Evolutionary conservation across 495 filamentous ascomycete species (phyloP).

Genomic region (Aspergillus nidulans): DNA sequence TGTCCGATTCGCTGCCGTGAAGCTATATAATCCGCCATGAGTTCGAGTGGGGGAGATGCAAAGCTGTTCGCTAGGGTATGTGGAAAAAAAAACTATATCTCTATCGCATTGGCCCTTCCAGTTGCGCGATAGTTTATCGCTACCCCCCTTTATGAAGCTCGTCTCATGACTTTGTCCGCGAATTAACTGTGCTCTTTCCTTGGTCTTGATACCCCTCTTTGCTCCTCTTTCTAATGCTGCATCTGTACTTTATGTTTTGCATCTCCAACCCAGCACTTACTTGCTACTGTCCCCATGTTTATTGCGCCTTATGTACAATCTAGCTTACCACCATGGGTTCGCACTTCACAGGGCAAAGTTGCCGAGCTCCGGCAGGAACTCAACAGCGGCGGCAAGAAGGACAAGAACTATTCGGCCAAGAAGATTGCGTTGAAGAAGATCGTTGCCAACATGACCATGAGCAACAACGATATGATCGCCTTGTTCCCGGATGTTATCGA

Average conservation of each 20-base stretch:
- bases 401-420: constrained; percentile 95
- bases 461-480: constrained; percentile 99
- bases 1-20: constrained; percentile 3
- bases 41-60: constrained; percentile 84
- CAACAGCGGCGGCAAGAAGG: constrained; percentile 90
- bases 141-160: constrained; percentile 11
- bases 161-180: constrained; percentile 3
- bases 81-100: constrained; percentile 21
- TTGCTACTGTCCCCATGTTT: constrained; percentile 26
- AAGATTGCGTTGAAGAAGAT: constrained; percentile 99
- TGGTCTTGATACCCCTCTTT: constrained; percentile 11
- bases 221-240: neutral
- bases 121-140: constrained; percentile 1
- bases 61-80: constrained; percentile 99
- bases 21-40: constrained; percentile 50
- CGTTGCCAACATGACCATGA: constrained; percentile 99
- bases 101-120: constrained; percentile 7
- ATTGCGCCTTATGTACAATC: constrained; percentile 24
- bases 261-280: neutral
- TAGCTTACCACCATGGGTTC: constrained; percentile 41
- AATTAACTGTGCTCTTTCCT: constrained; percentile 4
- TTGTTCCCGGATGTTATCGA: constrained; percentile 92
- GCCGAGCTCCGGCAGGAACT: constrained; percentile 94
- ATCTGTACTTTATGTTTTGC: neutral
- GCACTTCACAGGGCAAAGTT: constrained; percentile 82